These are phyloP conservation scores for Rutstroemia sp. DNA, from an alignment of 2,329 filamentous ascomycete species.

Conservation along the genomic window DNA sequence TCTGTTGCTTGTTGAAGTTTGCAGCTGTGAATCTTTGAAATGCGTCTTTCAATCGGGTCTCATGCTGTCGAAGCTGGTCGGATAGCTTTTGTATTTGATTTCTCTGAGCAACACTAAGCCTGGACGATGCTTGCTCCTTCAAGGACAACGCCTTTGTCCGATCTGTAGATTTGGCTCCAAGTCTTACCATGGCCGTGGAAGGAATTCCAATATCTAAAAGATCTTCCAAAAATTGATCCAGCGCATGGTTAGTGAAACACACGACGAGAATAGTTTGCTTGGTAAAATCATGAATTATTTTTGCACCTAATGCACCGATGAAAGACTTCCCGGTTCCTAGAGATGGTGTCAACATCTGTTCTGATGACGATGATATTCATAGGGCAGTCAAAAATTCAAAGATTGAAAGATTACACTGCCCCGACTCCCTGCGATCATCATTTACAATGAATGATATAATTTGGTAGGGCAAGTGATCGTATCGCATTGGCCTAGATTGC, in stretches of 20 bases:
- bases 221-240: slow-evolving; percentile 61
- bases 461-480: too few species aligned
- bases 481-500: too few species aligned
- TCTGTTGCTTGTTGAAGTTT: slow-evolving; percentile 16
- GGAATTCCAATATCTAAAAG: slow-evolving; percentile 52
- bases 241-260: slow-evolving; percentile 61
- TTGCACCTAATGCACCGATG: slow-evolving; percentile 56
- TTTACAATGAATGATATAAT: too few species aligned
- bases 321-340: slow-evolving; percentile 70
- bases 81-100: slow-evolving; percentile 37
- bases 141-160: slow-evolving; percentile 43
- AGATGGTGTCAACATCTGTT: slow-evolving; percentile 9
- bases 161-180: slow-evolving; percentile 52
- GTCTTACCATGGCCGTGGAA: slow-evolving; percentile 44
- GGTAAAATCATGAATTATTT: slow-evolving; percentile 44
- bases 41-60: slow-evolving; percentile 17
- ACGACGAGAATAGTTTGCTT: slow-evolving; percentile 51
- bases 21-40: slow-evolving; percentile 15
- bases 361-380: too few species aligned
- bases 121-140: slow-evolving; percentile 32
- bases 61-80: slow-evolving; percentile 28
- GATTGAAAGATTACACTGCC: too few species aligned
- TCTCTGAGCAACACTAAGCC: slow-evolving; percentile 32
- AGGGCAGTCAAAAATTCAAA: too few species aligned
- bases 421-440: too few species aligned